Evolutionary conservation across 305 asterid genomes (phyloP).

Genomic region (Striga hermonthica): DNA sequence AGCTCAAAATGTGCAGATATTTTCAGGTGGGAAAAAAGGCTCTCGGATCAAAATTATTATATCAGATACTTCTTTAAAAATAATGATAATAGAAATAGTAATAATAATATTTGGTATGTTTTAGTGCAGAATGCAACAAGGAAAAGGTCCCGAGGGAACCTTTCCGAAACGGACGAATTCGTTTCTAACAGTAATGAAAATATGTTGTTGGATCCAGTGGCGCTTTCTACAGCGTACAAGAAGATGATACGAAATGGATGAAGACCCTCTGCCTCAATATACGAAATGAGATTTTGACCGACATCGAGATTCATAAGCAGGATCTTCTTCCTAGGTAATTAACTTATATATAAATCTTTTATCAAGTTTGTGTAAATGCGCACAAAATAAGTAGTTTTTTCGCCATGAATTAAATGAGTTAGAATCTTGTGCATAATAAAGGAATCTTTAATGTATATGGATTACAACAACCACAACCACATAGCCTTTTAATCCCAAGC

Average conservation of each 20-base stretch:
- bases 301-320: conserved; percentile 76
- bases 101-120: conserved; percentile 1
- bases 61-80: neutral
- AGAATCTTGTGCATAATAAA: neutral
- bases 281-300: conserved; percentile 77
- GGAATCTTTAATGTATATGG: no score
- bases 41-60: neutral
- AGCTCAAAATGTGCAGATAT: conserved; percentile 74
- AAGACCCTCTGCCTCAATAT: conserved; percentile 61
- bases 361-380: neutral
- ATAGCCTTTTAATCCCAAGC: no score
- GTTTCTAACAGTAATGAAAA: conserved; percentile 60
- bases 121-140: conserved; percentile 72
- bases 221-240: conserved; percentile 75
- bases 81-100: no score
- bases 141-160: conserved; percentile 77
- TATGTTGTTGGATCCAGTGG: conserved; percentile 62
- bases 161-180: conserved; percentile 79
- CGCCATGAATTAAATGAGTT: neutral
- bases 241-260: no score
- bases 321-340: conserved; percentile 84
- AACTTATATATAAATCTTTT: neutral
- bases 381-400: neutral
- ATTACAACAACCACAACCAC: no score
- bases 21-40: conserved; percentile 65